Conservation (phyloP, 371 early-diverging fungal species). For the Mucor indicus region DNA sequence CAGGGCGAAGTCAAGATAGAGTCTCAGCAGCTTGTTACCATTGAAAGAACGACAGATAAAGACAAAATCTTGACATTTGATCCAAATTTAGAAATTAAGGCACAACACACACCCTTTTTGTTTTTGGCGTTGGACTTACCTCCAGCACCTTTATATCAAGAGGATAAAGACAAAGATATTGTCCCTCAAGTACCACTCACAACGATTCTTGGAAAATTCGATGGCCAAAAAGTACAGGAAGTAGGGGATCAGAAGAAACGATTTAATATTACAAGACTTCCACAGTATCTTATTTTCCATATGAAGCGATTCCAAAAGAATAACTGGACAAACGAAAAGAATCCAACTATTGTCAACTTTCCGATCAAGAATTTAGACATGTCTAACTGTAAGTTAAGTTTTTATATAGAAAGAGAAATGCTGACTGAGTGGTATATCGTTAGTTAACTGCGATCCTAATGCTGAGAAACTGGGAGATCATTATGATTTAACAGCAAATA, state of each 20-base stretch:
- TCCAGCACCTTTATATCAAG: constrained; percentile 89
- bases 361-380: constrained; percentile 85
- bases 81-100: constrained; percentile 48
- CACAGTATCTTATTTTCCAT: constrained; percentile 87
- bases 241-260: constrained; percentile 60
- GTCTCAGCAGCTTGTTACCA: constrained; percentile 53
- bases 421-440: not conserved
- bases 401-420: not conserved
- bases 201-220: constrained; percentile 80
- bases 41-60: constrained; percentile 29
- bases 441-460: constrained; percentile 51
- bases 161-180: constrained; percentile 83
- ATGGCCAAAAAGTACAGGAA: constrained; percentile 77
- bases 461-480: constrained; percentile 47
- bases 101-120: constrained; percentile 69
- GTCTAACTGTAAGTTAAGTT: constrained; percentile 56
- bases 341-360: constrained; percentile 97
- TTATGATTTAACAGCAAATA: constrained; percentile 91
- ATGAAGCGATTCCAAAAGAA: constrained; percentile 92
- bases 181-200: constrained; percentile 90
- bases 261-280: constrained; percentile 75
- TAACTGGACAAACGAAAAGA: constrained; percentile 87
- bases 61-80: constrained; percentile 41
- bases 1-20: constrained; percentile 83
- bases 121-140: constrained; percentile 91